Evolutionary conservation across 192 early-diverging fungal genomes (phyloP).

Genomic region (Coemansia sp.): DNA sequence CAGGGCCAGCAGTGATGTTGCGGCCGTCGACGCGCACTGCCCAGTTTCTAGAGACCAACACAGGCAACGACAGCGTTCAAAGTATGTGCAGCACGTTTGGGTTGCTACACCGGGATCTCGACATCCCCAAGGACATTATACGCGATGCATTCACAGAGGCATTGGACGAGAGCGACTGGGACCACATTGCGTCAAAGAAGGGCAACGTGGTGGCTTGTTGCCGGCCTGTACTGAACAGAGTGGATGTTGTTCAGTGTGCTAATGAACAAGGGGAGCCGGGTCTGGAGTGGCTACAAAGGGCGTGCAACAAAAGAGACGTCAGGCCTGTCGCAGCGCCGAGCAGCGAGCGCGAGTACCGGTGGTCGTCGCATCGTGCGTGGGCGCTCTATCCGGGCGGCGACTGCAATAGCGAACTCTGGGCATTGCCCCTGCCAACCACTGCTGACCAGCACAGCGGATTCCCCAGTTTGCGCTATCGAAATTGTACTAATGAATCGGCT

Average conservation of each 20-base stretch:
- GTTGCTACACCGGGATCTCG: constrained; percentile 19
- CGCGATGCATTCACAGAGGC: constrained; percentile 21
- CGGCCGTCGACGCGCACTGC: constrained; percentile 40
- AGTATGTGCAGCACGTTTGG: constrained; percentile 25
- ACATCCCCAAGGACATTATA: constrained; percentile 25
- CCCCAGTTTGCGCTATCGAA: constrained; percentile 17
- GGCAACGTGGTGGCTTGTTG: constrained; percentile 31
- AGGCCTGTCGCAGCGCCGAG: not conserved
- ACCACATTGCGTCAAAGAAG: constrained; percentile 7
- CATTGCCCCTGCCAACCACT: constrained; percentile 19
- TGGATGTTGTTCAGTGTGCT: not conserved
- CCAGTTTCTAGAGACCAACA: constrained; percentile 25
- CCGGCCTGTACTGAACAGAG: constrained; percentile 17
- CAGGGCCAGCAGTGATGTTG: constrained; percentile 13
- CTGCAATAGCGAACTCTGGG: constrained; percentile 41
- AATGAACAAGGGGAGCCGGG: not conserved
- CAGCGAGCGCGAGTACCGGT: not conserved
- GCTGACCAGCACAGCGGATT: not conserved
- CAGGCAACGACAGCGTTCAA: not conserved
- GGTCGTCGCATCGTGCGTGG: constrained; percentile 38
- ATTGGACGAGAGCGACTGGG: constrained; percentile 10
- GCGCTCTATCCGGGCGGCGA: constrained; percentile 39
- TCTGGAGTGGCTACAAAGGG: not conserved
- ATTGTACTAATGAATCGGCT: not conserved
- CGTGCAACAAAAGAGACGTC: constrained; percentile 14